A percentile compares a stretch with the other conserved stretches of the same genome.
Conservation (phyloP, 108 stramenopile species). For the Licmophora abbreviata region DNA sequence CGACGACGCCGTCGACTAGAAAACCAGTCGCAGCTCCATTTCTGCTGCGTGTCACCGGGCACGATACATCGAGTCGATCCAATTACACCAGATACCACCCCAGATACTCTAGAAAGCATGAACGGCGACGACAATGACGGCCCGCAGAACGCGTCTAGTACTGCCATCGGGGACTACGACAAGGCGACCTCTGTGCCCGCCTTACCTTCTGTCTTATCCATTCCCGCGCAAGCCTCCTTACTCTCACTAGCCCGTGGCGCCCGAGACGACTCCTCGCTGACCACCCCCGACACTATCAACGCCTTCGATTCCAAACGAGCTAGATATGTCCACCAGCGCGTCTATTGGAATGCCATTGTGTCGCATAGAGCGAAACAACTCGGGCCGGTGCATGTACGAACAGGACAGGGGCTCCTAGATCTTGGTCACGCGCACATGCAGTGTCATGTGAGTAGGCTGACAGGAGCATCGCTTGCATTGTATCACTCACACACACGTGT, state of each 20-base stretch:
- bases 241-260: background rate
- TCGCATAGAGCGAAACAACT: background rate
- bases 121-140: background rate
- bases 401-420: conserved; percentile 13
- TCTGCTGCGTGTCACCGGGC: background rate
- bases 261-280: background rate
- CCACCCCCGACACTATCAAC: background rate
- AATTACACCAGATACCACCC: background rate
- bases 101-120: too few relatives aligned
- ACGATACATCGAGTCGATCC: background rate
- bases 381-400: conserved; percentile 1
- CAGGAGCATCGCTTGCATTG: too few relatives aligned
- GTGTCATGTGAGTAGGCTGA: too few relatives aligned
- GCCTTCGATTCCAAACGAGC: background rate
- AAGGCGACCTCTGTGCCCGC: background rate
- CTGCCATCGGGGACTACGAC: background rate
- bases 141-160: background rate
- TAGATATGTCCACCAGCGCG: background rate
- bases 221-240: background rate
- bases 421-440: conserved; percentile 11
- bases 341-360: background rate
- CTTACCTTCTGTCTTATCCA: too few relatives aligned
- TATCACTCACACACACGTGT: too few relatives aligned
- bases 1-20: background rate
- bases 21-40: background rate